A percentile compares a stretch with the other conserved stretches of the same genome.
Conservation (phyloP, 495 filamentous ascomycete species). For the Neurospora sp. region DNA sequence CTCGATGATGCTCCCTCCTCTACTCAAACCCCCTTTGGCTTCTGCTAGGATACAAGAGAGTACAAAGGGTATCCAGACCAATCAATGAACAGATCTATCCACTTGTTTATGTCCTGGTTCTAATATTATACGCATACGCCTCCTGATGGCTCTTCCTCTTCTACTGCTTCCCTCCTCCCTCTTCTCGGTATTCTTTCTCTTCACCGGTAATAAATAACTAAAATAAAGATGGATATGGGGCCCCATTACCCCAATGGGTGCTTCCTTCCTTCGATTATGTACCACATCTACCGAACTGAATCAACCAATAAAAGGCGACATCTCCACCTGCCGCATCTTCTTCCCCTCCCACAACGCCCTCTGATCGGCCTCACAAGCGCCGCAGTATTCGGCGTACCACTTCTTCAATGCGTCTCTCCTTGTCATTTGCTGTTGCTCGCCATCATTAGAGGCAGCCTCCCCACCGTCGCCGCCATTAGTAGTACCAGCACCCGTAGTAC, state of each 20-base stretch:
- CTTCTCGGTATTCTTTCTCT: not conserved
- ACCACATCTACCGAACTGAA: not conserved
- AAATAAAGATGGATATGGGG: not conserved
- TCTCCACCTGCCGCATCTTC: not conserved
- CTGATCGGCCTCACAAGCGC: slow-evolving; percentile 58
- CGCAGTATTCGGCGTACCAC: slow-evolving; percentile 66
- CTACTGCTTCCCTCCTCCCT: not conserved
- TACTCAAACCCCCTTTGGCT: not conserved
- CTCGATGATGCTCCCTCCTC: not conserved
- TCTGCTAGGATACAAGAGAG: not conserved
- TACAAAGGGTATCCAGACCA: not conserved
- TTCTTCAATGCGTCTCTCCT: slow-evolving; percentile 42
- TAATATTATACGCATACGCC: not conserved
- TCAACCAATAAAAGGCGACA: not conserved
- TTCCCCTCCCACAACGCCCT: slow-evolving; percentile 16
- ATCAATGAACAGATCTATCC: not conserved
- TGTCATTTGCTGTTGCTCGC: slow-evolving; percentile 5
- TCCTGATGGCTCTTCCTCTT: too few relatives aligned
- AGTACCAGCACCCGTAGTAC: not conserved
- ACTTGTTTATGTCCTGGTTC: not conserved
- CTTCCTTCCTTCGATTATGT: not conserved
- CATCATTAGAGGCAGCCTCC: not conserved
- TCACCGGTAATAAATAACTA: not conserved
- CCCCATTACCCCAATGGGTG: not conserved
- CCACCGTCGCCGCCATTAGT: not conserved